Base-by-base conservation (phyloP, 2,329 filamentous ascomycete genomes). In the Cytospora chrysosperma region DNA sequence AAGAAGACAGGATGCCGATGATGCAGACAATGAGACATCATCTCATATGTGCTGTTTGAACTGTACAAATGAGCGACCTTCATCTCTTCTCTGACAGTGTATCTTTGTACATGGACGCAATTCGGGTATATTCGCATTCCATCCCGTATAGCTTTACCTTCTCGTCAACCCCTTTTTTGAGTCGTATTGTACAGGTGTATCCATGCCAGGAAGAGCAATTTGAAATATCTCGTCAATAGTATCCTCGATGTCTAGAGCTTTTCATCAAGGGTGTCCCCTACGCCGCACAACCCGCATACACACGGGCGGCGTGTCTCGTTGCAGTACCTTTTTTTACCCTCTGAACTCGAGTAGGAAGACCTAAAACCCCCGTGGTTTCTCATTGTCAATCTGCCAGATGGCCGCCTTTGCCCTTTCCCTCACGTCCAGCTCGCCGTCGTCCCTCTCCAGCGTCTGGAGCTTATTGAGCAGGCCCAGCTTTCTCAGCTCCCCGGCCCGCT, bases 371-470 rank as follows among this genome's bases (percentile, higher is more conserved):
- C 60, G 61, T 49, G 61, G 74, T 67, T 79, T 75, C 67, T 83
- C 86, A 76, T 79, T 75, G 67, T 83, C 86, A 76, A 95, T 85
- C 75, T 93, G 87, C 78, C 88, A 88, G 15, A 89, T 76, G 0
- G 92, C 93, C 51, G 86, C 88, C 78, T 93, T 96, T 1, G 91
- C 92, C 67, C 92, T 80, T 78, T 98, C 92, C 59, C 89, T 82
- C 26, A 97, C 90, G 74, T 97, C 92, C 63, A 95, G 75, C 71
- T 96, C 92, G 2, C 80, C 75, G 75, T 98, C 94, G 66, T 85
- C 76, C 72, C 85, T 77, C 69, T 78, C 78, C 71, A 92, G 76
- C 67, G 76, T 79, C 72, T 86, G 81, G 67, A 94, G 80, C 69
- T 86, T 88, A 34, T 84, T 80, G 59, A 89, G 78, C 67, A 93